phyloP scores from a whole-genome alignment of 352 stramenopile species.

The Pythium volutum region DNA sequence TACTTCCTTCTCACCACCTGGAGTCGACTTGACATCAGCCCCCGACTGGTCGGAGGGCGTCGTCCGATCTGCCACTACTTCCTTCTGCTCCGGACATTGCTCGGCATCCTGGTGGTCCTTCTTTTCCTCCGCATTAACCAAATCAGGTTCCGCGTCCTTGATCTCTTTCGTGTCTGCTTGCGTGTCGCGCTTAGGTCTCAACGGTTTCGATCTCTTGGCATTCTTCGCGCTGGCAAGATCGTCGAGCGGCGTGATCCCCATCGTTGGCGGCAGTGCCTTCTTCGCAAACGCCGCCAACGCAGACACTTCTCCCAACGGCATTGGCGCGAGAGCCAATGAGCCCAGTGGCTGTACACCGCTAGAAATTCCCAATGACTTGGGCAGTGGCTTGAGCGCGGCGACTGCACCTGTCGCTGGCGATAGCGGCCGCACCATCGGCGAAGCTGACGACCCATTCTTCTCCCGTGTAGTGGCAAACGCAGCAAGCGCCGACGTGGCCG shows the following conservation, averaged over 20 bases:
- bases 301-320: not conserved
- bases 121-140: not conserved
- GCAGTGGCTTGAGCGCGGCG: not conserved
- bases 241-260: not conserved
- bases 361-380: not conserved
- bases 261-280: not conserved
- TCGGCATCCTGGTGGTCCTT: not conserved
- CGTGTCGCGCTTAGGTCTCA: not conserved
- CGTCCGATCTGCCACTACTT: not conserved
- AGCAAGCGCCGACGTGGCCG: not conserved
- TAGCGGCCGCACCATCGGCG: not conserved
- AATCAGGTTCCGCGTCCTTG: not conserved
- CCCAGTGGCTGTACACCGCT: not conserved
- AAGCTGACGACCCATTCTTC: not conserved
- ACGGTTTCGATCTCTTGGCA: not conserved
- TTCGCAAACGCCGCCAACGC: constrained; percentile 18
- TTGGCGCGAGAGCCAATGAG: not conserved
- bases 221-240: not conserved
- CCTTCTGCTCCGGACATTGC: not conserved
- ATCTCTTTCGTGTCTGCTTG: not conserved
- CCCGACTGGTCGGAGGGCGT: not conserved
- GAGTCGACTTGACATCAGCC: not conserved
- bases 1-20: not conserved
- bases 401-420: not conserved
- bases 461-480: not conserved